Conservation (phyloP, 495 filamentous ascomycete species). For the Coniosporium apollinis region DNA sequence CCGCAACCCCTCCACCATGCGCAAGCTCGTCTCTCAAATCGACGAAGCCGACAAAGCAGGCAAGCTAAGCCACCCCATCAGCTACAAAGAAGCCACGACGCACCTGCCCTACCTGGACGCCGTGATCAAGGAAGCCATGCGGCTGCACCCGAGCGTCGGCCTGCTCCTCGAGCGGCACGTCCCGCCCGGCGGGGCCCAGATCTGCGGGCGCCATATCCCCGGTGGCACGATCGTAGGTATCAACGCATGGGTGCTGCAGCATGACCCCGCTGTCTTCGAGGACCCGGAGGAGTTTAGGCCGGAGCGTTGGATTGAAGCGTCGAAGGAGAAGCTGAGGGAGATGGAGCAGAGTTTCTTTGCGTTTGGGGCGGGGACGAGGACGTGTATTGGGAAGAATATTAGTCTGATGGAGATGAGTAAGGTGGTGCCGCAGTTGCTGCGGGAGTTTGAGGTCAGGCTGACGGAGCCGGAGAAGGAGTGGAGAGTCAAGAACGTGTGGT, state of each 20-base stretch:
- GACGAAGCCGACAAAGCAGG: slow-evolving; percentile 33
- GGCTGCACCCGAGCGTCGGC: slow-evolving; percentile 12
- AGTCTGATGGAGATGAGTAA: slow-evolving; percentile 13
- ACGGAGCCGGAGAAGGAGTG: slow-evolving; percentile 18
- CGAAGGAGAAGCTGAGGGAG: slow-evolving; percentile 2
- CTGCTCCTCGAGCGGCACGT: slow-evolving; percentile 10
- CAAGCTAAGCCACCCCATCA: slow-evolving; percentile 18
- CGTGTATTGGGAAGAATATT: slow-evolving; percentile 15
- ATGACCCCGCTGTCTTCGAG: slow-evolving; percentile 1
- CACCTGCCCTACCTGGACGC: slow-evolving; percentile 8
- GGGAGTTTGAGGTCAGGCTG: slow-evolving; percentile 26
- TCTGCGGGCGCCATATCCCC: slow-evolving; percentile 4
- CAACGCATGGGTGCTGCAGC: slow-evolving; percentile 7
- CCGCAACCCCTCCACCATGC: slow-evolving; percentile 18
- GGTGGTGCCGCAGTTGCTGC: slow-evolving; percentile 25
- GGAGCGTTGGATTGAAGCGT: slow-evolving; percentile 7
- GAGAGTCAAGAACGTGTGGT: slow-evolving; percentile 31
- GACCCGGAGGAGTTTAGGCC: slow-evolving; percentile 4
- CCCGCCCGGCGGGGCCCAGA: slow-evolving; percentile 1
- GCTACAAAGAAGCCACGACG: slow-evolving; percentile 2
- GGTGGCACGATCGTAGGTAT: slow-evolving; percentile 11
- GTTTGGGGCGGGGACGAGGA: slow-evolving; percentile 10
- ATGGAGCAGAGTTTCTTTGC: slow-evolving; percentile 6
- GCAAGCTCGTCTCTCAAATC: slow-evolving; percentile 32
- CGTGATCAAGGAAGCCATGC: slow-evolving; percentile 10